Conservation (phyloP, 805 yeast species). For the Metschnikowia sp. region DNA sequence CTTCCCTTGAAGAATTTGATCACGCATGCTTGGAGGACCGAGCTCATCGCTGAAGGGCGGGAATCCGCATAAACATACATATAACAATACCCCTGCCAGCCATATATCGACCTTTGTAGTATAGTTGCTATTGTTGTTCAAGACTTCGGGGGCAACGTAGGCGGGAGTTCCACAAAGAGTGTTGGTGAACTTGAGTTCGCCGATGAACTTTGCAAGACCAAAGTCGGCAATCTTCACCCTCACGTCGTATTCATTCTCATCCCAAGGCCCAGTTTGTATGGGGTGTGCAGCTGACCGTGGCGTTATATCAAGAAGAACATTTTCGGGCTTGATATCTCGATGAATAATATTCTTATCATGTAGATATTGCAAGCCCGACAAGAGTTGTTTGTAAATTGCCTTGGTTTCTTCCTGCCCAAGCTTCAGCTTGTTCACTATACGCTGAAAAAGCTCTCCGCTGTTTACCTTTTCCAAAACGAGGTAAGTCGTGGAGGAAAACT, state of each 20-base stretch:
- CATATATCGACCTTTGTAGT: constrained; percentile 75
- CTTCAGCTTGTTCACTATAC: constrained; percentile 63
- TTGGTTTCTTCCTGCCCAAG: constrained; percentile 61
- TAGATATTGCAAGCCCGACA: constrained; percentile 36
- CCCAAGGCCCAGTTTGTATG: constrained; percentile 53
- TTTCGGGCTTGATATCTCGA: constrained; percentile 46
- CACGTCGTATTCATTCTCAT: constrained; percentile 55
- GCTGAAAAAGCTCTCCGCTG: constrained; percentile 72
- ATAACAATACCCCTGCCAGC: constrained; percentile 77
- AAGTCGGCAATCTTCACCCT: constrained; percentile 79
- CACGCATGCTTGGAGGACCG: constrained; percentile 75
- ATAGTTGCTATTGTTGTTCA: constrained; percentile 54
- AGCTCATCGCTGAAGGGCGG: constrained; percentile 83
- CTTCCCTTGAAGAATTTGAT: constrained; percentile 64
- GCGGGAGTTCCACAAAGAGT: constrained; percentile 87
- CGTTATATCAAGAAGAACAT: constrained; percentile 47
- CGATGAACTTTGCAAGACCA: constrained; percentile 69
- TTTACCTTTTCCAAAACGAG: constrained; percentile 70
- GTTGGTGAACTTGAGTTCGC: constrained; percentile 69
- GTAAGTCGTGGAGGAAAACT: constrained; percentile 51
- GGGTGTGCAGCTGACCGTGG: constrained; percentile 32
- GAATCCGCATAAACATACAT: constrained; percentile 79
- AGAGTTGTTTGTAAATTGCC: constrained; percentile 50
- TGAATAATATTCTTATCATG: constrained; percentile 42
- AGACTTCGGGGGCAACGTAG: constrained; percentile 80